phyloP scores from a whole-genome alignment of 176 grass and related monocot genomes.

The Bonia amplexicaulis region DNA sequence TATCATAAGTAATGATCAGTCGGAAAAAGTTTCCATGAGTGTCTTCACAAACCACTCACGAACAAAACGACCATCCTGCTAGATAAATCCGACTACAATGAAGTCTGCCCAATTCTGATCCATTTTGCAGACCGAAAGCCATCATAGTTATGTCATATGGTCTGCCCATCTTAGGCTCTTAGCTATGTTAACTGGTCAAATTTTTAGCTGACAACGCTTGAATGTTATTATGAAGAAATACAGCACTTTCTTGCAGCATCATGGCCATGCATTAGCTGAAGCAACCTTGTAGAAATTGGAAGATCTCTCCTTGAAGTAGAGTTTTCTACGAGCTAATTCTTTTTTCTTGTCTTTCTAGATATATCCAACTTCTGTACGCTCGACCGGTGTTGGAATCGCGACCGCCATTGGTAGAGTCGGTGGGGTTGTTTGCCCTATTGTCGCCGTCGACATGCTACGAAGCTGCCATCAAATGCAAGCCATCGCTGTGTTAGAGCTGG shows the following conservation, averaged over 20 bases:
- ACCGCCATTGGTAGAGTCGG: conserved; percentile 48
- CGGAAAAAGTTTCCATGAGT: background rate
- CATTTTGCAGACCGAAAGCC: background rate
- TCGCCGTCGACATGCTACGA: conserved; percentile 50
- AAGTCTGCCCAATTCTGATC: background rate
- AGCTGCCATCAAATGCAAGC: conserved; percentile 67
- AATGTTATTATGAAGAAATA: background rate
- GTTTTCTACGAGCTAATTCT: background rate
- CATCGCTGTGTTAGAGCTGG: conserved; percentile 54
- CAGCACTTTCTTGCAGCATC: background rate
- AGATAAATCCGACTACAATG: background rate
- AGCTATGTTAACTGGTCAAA: background rate
- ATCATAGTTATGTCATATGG: background rate
- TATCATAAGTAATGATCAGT: background rate
- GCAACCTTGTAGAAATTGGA: background rate
- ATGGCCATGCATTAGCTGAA: background rate
- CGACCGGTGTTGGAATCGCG: conserved; percentile 39
- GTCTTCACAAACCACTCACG: background rate
- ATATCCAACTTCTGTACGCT: conserved; percentile 64
- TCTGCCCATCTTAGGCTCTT: background rate
- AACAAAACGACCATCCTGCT: background rate
- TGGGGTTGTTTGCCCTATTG: conserved; percentile 63
- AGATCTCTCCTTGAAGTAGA: background rate
- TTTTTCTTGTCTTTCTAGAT: conserved; percentile 28
- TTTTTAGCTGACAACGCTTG: background rate